Conservation (phyloP, 495 filamentous ascomycete species). For the Daldinia decipiens region DNA sequence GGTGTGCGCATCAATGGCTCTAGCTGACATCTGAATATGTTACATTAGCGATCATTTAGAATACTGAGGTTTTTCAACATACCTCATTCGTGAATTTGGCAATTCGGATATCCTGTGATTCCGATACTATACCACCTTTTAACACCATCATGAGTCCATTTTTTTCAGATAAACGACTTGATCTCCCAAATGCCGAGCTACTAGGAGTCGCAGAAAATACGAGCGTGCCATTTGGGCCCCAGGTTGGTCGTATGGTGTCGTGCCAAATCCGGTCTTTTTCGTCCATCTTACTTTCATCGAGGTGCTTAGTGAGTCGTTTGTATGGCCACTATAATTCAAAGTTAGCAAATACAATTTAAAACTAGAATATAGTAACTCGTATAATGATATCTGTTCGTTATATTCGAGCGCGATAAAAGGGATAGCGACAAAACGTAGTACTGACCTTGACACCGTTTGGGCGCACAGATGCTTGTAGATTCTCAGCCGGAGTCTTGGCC, state of each 20-base stretch:
- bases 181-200: slow-evolving; percentile 49
- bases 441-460: slow-evolving; percentile 61
- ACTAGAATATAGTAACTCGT: slow-evolving; percentile 17
- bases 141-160: slow-evolving; percentile 47
- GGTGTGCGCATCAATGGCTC: slow-evolving; percentile 40
- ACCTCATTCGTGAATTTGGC: slow-evolving; percentile 63
- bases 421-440: slow-evolving; percentile 51
- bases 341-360: slow-evolving; percentile 46
- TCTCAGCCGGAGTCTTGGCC: slow-evolving; percentile 60
- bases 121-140: slow-evolving; percentile 49
- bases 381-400: neutral
- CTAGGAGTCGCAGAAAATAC: slow-evolving; percentile 64
- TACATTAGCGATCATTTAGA: slow-evolving; percentile 18
- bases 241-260: slow-evolving; percentile 76
- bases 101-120: slow-evolving; percentile 62
- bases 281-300: slow-evolving; percentile 67
- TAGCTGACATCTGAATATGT: slow-evolving; percentile 43
- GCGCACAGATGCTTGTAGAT: slow-evolving; percentile 51
- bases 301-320: slow-evolving; percentile 75
- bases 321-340: slow-evolving; percentile 81
- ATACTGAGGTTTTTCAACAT: slow-evolving; percentile 28
- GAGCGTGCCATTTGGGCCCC: slow-evolving; percentile 78
- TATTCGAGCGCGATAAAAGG: neutral
- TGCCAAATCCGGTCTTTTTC: slow-evolving; percentile 68
- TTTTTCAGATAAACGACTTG: slow-evolving; percentile 39